Evolutionary conservation across 2,329 filamentous ascomycete species (phyloP), one percentile per base, ranked within the genome.

Genomic region (Ophiostoma sp.): DNA sequence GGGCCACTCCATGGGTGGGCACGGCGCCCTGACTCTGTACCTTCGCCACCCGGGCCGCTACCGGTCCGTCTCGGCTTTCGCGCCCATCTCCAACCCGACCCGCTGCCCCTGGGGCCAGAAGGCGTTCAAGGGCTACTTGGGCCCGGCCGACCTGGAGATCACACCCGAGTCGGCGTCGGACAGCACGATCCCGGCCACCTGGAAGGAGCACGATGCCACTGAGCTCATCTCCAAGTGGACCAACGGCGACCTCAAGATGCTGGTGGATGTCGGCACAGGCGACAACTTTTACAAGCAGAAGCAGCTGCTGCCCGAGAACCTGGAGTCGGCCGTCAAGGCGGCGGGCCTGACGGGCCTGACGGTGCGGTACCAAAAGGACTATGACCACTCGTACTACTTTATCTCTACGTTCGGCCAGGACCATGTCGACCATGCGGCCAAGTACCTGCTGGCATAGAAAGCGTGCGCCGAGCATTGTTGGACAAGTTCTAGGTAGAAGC

Each of bases 361-460:
- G 71, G 84, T 98, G 76, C 89, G 95, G 79, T 96, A 95, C 85
- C 95, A 97, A 81, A 87, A 92, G 75, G 94, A 91, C 75, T 98
- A 99, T 80, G 96, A 99, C 82, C 96, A 99, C 84, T 97, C 94
- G 75, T 99, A 99, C 85, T 99, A 90, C 84, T 98, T 97, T 83
- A 97, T 99, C 86, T 91, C 95, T 48, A 90, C 90, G 19, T 99
- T 99, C 81, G 89, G 92, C 59, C 91, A 93, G 79, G 95, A 98
- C 78, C 96, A 99, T 83, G 88, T 98, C 77, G 91, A 93, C 79
- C 94, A 97, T 84, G 94, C 94, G 74, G 95, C 95, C 77, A 97
- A 96, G 86, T 91, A 94, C 80, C 84, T 98, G 72, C 55, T 74
- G 22, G 73, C 69, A 7, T 77, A 33, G 61, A 19, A 6, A 15